A percentile compares a stretch with the other conserved stretches of the same genome.
These are phyloP conservation scores for Zizania palustris DNA, from an alignment of 202 grass and related monocot species.

Conservation along the genomic window DNA sequence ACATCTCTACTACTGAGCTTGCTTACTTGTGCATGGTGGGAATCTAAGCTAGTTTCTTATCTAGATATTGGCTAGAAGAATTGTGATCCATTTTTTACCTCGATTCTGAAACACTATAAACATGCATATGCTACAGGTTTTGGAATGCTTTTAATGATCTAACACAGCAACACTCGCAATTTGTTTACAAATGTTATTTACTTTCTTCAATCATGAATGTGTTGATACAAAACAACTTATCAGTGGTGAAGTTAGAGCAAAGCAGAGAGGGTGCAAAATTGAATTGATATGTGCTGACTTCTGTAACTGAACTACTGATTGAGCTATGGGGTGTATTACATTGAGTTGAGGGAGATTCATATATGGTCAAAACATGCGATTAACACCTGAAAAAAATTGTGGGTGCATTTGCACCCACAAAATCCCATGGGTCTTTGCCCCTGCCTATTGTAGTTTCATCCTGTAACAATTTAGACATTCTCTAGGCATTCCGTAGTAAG, in stretches of 20 bases:
- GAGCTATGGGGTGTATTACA: too few species aligned
- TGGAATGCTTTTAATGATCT: background rate
- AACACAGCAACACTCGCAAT: background rate
- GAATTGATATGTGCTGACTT: too few species aligned
- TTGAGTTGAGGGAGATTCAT: too few species aligned
- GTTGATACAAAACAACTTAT: background rate
- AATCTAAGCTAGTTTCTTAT: constrained; percentile 2
- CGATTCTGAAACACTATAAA: background rate
- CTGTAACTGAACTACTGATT: too few species aligned
- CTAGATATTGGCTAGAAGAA: background rate
- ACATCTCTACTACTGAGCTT: background rate
- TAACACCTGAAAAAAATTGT: too few species aligned
- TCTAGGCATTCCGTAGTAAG: background rate
- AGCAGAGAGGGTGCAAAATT: too few species aligned
- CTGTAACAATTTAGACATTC: background rate
- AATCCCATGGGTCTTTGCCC: too few species aligned
- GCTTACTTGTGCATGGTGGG: background rate
- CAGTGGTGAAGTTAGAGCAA: too few species aligned
- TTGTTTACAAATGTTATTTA: background rate
- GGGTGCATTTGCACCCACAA: too few species aligned
- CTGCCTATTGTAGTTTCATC: background rate
- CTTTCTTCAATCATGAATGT: background rate
- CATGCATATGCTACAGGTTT: background rate
- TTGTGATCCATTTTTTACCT: background rate
- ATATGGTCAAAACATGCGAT: too few species aligned